Evolutionary conservation across 768 basidiomycete species (phyloP).

Genomic region (Tricholoma flavovirens): DNA sequence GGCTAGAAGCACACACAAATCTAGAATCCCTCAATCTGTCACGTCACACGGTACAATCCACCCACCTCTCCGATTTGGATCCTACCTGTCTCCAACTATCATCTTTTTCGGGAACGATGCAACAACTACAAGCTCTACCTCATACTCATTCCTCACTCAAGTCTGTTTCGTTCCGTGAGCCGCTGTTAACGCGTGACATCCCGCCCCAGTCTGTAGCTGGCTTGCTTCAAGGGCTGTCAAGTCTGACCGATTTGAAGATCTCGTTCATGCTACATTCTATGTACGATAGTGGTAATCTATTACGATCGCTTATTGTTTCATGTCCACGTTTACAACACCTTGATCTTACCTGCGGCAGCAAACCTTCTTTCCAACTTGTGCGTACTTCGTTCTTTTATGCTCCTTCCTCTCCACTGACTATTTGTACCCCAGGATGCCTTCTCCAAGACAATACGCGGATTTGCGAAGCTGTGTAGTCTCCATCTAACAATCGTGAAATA

Average conservation of each 20-base stretch:
- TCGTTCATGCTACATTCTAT: constrained; percentile 66
- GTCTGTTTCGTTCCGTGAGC: constrained; percentile 57
- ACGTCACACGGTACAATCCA: constrained; percentile 45
- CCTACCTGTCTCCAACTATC: constrained; percentile 45
- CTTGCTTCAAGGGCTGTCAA: constrained; percentile 51
- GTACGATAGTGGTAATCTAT: constrained; percentile 67
- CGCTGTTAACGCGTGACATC: constrained; percentile 62
- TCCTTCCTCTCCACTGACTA: not conserved
- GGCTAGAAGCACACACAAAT: constrained; percentile 59
- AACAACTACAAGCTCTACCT: constrained; percentile 59
- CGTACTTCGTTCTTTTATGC: constrained; percentile 16
- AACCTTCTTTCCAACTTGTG: constrained; percentile 70
- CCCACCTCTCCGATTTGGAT: constrained; percentile 45
- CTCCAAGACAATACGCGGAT: constrained; percentile 54
- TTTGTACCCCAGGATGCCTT: constrained; percentile 46
- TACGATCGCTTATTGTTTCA: constrained; percentile 59
- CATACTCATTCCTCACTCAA: constrained; percentile 44
- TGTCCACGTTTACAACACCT: constrained; percentile 63
- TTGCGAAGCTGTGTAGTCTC: constrained; percentile 59
- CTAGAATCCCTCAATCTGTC: constrained; percentile 49
- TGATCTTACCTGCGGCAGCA: constrained; percentile 60
- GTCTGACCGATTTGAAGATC: constrained; percentile 54
- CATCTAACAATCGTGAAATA: constrained; percentile 61
- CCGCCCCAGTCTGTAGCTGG: constrained; percentile 56
- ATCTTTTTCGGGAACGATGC: constrained; percentile 61